Evolutionary conservation across 2,329 filamentous ascomycete genomes (phyloP), one percentile per base, ranked within the genome.

Genomic region (Pestalotiopsis sp.): DNA sequence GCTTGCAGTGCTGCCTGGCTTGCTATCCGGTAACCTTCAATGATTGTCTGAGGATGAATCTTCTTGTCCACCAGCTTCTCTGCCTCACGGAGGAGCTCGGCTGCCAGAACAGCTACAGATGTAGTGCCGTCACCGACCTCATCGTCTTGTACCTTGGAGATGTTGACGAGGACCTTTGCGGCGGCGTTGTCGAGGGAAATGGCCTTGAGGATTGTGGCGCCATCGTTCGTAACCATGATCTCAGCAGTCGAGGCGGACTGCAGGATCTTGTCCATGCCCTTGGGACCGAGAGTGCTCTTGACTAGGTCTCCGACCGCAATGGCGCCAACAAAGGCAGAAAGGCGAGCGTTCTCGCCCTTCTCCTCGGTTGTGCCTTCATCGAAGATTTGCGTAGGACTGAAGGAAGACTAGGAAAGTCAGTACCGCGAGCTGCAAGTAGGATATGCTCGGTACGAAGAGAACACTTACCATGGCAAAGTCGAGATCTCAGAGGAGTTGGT

Each of bases 11-110:
- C 95, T 66, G 96, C 95, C 66, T 90, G 87, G 81, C 94, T 97
- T 66, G 96, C 96, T 93, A 99, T 97, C 85, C 96, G 90, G 87
- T 97, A 99, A 66, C 96, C 96, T 79, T 99, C 96, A 78, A 99
- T 99, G 82, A 99, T 99, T 66, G 96, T 98, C 87, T 99, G 96
- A 65, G 96, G 96, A 82, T 99, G 96, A 76, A 99, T 98, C 85
- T 98, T 98, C 86, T 95, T 94, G 85, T 97, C 93, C 74, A 99
- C 94, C 64, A 99, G 89, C 85, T 97, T 95, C 86, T 99, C 96
- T 62, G 96, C 96, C 83, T 99, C 96, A 72, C 96, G 92, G 72
- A 99, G 87, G 70, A 99, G 88, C 85, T 99, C 96, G 69, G 96
- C 96, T 52, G 96, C 95, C 72, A 99, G 86, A 17, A 99, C 96